phyloP scores from a whole-genome alignment of 768 basidiomycete species.

The Bullera alba region DNA sequence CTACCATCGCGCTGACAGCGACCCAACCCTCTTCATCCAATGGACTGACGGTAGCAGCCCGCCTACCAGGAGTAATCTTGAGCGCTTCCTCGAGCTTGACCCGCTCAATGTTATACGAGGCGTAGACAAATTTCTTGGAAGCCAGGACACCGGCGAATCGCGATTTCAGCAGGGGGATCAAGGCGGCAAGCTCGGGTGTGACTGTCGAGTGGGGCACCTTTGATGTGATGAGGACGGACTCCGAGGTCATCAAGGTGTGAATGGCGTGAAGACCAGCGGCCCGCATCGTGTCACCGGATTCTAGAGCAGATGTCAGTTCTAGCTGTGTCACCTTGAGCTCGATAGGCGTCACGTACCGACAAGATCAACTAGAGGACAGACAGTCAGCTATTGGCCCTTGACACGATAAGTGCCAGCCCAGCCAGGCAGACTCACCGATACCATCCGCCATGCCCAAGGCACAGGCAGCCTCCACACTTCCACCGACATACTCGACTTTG shows the following conservation, averaged over 20 bases:
- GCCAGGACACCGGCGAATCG: slow-evolving; percentile 91
- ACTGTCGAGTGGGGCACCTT: slow-evolving; percentile 39
- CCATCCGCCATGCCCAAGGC: slow-evolving; percentile 93
- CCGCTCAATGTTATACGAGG: slow-evolving; percentile 84
- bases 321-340: neutral
- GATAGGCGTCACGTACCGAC: slow-evolving; percentile 61
- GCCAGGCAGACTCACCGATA: slow-evolving; percentile 60
- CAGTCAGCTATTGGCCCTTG: slow-evolving; percentile 2
- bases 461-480: slow-evolving; percentile 97
- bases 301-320: slow-evolving; percentile 52
- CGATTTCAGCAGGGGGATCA: slow-evolving; percentile 72
- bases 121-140: slow-evolving; percentile 68
- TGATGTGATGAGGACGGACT: slow-evolving; percentile 87
- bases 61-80: slow-evolving; percentile 73
- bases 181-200: slow-evolving; percentile 54
- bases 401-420: neutral
- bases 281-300: slow-evolving; percentile 99
- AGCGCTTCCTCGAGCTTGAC: slow-evolving; percentile 58
- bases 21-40: slow-evolving; percentile 82
- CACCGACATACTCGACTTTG: slow-evolving; percentile 88
- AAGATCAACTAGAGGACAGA: slow-evolving; percentile 65
- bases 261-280: slow-evolving; percentile 93
- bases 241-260: slow-evolving; percentile 72
- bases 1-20: slow-evolving; percentile 86
- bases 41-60: slow-evolving; percentile 74